Conservation (phyloP, 2,329 filamentous ascomycete species). For the Calonectria pteridis region DNA sequence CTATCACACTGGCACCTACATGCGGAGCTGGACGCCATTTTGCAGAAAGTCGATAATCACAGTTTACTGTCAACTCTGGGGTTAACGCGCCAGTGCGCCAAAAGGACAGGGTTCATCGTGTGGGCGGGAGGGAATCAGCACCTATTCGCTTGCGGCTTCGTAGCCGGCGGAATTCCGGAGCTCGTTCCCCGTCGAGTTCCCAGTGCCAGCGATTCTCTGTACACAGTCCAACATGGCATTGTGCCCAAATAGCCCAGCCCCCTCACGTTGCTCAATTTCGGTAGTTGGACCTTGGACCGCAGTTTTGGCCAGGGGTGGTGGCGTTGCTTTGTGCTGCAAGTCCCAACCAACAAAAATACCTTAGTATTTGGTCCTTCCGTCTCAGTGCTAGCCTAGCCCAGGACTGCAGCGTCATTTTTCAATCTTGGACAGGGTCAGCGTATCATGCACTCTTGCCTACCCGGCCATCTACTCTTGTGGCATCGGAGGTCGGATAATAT, state of each 20-base stretch:
- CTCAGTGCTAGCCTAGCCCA: neutral
- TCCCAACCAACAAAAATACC: neutral
- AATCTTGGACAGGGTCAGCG: neutral
- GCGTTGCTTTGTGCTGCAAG: neutral
- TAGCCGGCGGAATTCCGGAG: neutral
- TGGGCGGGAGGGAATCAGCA: neutral
- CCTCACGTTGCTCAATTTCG: neutral
- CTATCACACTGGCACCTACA: neutral
- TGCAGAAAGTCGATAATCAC: neutral
- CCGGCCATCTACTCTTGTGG: neutral
- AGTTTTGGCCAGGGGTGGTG: neutral
- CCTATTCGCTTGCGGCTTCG: neutral
- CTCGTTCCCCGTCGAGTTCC: neutral
- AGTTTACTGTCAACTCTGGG: slow-evolving; percentile 3
- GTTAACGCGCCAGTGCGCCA: neutral
- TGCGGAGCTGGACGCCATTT: neutral
- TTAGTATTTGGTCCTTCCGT: neutral
- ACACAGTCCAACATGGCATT: neutral
- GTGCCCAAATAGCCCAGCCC: neutral
- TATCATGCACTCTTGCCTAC: neutral
- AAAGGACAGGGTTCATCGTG: neutral
- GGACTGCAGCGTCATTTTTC: neutral
- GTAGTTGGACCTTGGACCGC: neutral
- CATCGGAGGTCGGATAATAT: neutral
- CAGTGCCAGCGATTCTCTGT: too few relatives aligned